Conservation (phyloP, 495 filamentous ascomycete genomes). For the Pseudoneurospora amorphoporcata region DNA sequence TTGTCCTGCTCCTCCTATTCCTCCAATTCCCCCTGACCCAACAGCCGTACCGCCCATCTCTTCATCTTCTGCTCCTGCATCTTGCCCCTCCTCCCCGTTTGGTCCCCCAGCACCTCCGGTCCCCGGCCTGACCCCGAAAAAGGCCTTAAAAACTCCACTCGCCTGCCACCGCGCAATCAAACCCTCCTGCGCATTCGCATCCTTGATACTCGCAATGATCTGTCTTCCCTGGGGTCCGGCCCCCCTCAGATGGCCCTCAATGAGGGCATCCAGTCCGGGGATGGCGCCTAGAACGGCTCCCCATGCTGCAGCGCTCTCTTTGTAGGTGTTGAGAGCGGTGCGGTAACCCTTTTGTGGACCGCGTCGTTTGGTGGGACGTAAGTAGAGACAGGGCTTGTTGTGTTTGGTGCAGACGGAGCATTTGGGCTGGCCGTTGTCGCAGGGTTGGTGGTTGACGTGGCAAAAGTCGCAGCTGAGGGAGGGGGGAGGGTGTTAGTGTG, state of each 20-base stretch:
- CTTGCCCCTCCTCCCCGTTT: neutral
- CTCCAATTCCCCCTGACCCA: neutral
- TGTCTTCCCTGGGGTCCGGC: constrained; percentile 12
- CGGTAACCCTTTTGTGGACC: constrained; percentile 29
- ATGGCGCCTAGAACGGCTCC: constrained; percentile 26
- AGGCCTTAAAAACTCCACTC: constrained; percentile 23
- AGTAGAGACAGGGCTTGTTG: constrained; percentile 27
- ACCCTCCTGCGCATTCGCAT: constrained; percentile 23
- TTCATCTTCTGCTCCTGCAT: constrained; percentile 4
- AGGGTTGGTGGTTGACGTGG: constrained; percentile 30
- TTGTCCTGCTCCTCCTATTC: neutral
- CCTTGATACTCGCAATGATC: constrained; percentile 22
- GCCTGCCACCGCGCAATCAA: constrained; percentile 25
- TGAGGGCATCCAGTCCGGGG: constrained; percentile 25
- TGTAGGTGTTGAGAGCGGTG: constrained; percentile 30
- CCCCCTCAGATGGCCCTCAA: constrained; percentile 22
- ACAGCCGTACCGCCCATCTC: neutral
- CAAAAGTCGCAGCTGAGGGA: constrained; percentile 26
- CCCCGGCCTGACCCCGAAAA: constrained; percentile 14
- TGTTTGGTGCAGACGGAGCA: constrained; percentile 27
- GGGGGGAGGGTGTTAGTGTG: neutral
- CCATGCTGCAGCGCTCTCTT: constrained; percentile 30
- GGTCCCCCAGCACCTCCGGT: constrained; percentile 2
- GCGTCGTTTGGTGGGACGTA: constrained; percentile 27
- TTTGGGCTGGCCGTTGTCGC: constrained; percentile 29